Conservation (phyloP, 176 grass and related monocot genomes). For the Carex parvula region DNA sequence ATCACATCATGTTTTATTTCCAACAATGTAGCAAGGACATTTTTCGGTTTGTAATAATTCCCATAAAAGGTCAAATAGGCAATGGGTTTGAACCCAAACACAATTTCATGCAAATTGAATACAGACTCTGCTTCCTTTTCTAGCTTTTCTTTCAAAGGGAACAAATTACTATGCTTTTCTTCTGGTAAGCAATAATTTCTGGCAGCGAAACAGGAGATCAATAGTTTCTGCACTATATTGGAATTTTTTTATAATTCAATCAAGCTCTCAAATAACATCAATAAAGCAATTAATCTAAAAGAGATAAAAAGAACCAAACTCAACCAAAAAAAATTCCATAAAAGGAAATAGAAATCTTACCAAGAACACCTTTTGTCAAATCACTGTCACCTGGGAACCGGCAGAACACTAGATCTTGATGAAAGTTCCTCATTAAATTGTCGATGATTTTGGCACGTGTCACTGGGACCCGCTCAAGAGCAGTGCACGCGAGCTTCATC, state of each 20-base stretch:
- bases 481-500: conserved; percentile 96
- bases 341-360: conserved; percentile 38
- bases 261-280: not conserved
- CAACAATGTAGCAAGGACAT: not conserved
- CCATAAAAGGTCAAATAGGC: not conserved
- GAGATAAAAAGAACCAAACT: conserved; percentile 1
- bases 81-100: not conserved
- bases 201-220: not conserved
- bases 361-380: conserved; percentile 58
- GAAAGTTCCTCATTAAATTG: conserved; percentile 80
- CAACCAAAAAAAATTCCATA: not conserved
- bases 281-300: not conserved
- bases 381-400: conserved; percentile 67
- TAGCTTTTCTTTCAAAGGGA: not conserved
- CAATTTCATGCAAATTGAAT: not conserved
- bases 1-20: not conserved
- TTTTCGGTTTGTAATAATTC: not conserved
- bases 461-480: conserved; percentile 85
- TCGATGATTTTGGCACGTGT: conserved; percentile 68
- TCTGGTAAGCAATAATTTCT: not conserved
- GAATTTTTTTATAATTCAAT: not conserved
- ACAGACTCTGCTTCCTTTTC: not conserved
- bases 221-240: not conserved
- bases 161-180: not conserved
- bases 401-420: conserved; percentile 93